These are phyloP conservation scores for Euphorbia lathyris DNA, from an alignment of 345 rosid genomes.

Conservation along the genomic window DNA sequence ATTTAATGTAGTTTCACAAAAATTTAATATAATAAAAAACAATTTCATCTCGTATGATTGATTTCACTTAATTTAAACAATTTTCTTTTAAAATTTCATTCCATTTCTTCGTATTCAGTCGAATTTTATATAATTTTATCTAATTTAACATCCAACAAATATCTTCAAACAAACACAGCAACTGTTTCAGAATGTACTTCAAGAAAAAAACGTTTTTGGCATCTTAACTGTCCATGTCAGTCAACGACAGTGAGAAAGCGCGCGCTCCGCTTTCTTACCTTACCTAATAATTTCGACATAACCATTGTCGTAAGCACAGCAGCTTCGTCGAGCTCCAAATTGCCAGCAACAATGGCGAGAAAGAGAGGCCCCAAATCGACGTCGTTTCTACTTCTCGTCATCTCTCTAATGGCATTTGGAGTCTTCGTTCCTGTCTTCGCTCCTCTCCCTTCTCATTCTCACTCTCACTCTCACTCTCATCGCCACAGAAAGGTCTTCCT, in stretches of 20 bases:
- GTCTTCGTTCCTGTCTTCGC: slow-evolving; percentile 59
- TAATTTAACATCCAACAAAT: no score
- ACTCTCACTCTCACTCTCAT: slow-evolving; percentile 15
- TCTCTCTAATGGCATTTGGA: slow-evolving; percentile 38
- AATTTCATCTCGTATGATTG: no score
- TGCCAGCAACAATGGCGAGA: slow-evolving; percentile 33
- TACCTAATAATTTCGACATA: neutral
- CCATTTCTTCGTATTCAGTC: no score
- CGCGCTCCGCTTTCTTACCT: neutral
- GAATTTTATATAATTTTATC: no score
- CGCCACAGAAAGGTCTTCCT: slow-evolving; percentile 29
- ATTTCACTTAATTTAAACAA: no score
- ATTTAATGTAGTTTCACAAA: no score
- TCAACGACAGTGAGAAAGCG: neutral
- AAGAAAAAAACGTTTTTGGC: no score
- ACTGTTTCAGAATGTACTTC: no score
- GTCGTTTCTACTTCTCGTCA: slow-evolving; percentile 33
- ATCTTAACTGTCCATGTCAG: neutral
- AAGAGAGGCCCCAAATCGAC: slow-evolving; percentile 34
- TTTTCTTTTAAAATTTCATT: no score
- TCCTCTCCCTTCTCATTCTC: slow-evolving; percentile 56
- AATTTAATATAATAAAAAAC: no score
- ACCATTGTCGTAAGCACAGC: no score
- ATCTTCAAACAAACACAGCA: no score
- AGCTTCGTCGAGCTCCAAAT: neutral